Conservation (phyloP, 345 rosid species). For the Citrus unshiu region DNA sequence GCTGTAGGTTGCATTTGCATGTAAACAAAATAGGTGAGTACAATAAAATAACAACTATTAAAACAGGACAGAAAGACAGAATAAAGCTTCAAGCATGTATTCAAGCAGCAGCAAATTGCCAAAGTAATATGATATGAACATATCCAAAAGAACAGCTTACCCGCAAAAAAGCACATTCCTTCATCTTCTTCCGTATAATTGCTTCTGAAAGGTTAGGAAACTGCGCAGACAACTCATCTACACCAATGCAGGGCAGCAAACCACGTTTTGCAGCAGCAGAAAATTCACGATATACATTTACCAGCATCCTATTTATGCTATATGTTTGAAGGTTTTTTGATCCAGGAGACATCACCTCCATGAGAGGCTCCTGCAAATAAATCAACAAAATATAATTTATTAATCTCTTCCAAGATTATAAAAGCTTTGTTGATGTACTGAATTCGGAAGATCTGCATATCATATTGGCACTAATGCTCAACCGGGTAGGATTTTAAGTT, state of each 20-base stretch:
- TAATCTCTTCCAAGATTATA: background rate
- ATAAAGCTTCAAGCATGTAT: background rate
- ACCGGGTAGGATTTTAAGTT: background rate
- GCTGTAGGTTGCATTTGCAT: conserved; percentile 44
- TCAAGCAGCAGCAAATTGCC: conserved; percentile 1
- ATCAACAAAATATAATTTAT: background rate
- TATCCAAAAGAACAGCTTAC: conserved; percentile 29
- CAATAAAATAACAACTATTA: background rate
- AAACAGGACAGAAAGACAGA: background rate
- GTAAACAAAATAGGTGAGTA: conserved; percentile 18
- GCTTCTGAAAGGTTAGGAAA: conserved; percentile 72
- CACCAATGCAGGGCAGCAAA: conserved; percentile 51
- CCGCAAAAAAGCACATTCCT: conserved; percentile 64
- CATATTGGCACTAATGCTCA: background rate
- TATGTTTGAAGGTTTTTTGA: conserved; percentile 78
- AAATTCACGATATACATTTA: conserved; percentile 78
- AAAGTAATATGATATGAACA: background rate
- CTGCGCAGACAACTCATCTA: conserved; percentile 62
- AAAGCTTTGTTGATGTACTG: background rate
- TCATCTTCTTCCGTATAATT: conserved; percentile 63
- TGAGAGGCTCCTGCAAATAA: conserved; percentile 78
- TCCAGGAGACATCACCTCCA: conserved; percentile 89
- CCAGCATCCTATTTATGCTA: conserved; percentile 66
- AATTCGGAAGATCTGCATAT: background rate
- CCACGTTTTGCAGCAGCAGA: conserved; percentile 57